Percentiles rank a stretch among this genome's conserved stretches.
These are phyloP conservation scores for Coniochaeta pulveracea DNA, from an alignment of 2,329 filamentous ascomycete genomes.

Conservation along the genomic window DNA sequence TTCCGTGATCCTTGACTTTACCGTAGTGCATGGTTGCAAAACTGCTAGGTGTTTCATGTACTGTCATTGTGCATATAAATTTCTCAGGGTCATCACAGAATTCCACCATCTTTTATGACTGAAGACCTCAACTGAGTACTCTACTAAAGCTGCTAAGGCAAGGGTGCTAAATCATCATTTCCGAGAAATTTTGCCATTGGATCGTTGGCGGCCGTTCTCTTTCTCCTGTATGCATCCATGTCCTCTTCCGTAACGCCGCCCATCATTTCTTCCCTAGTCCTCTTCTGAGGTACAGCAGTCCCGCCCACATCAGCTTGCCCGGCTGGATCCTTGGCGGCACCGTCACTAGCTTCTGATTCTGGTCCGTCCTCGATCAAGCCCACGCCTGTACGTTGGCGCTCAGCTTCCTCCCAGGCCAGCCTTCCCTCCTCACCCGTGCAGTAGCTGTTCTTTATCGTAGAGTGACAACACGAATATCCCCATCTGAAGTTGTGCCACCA, in stretches of 20 bases:
- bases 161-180: too few species aligned
- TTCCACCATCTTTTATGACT: too few species aligned
- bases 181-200: conserved; percentile 78
- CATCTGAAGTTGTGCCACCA: conserved; percentile 96
- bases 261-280: conserved; percentile 69
- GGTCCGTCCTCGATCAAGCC: conserved; percentile 20
- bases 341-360: conserved; percentile 13
- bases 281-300: conserved; percentile 43
- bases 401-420: conserved; percentile 65
- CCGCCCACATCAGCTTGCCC: not conserved
- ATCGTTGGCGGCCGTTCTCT: conserved; percentile 63
- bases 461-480: conserved; percentile 95
- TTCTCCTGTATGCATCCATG: conserved; percentile 74
- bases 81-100: too few species aligned
- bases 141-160: too few species aligned
- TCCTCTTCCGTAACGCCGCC: conserved; percentile 71
- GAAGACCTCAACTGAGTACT: too few species aligned
- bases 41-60: too few species aligned
- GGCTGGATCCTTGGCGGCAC: conserved; percentile 9
- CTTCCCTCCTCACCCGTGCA: conserved; percentile 90
- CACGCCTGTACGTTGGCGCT: conserved; percentile 42
- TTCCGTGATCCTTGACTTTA: too few species aligned
- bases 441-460: conserved; percentile 89
- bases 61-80: too few species aligned
- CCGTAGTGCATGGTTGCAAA: too few species aligned